Base-by-base conservation (phyloP, 148 eudicot species). In the Beta vulgaris region DNA sequence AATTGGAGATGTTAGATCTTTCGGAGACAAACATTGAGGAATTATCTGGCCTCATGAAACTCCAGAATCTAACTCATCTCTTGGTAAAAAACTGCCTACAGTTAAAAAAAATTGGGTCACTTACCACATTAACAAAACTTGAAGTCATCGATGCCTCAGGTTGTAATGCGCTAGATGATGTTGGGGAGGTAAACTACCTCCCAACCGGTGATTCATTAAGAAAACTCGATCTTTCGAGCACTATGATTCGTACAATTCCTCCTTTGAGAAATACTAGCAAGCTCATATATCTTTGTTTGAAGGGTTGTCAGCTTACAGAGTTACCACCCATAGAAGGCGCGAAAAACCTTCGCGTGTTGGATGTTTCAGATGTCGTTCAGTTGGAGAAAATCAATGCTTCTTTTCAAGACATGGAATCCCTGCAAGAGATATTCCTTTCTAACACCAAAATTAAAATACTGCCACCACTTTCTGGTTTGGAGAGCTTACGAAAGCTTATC, bases 211-310 rank as follows among this genome's bases (percentile, higher is more conserved):
- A 35, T 53, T 53, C 46, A 21, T 71, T 71, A 32, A 71, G 9
- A 13, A 71, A 71, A 71, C 29, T 71, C 19, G 74, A 71, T 71
- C 74, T 71, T 34, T 71, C 74, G 16, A 4, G 15, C 13, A 51
- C 74, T 9, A 53, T 9, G 31, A 53, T 71, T 34, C 31, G 7
- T 0, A 36, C 16, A 16, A 3, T 71, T 34, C 74, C 74, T 35
- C 28, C 42, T 2, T 51, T 71, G 31, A 51, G 16, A 32, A 35
- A 71, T 35, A 43, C 62, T 23, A 35, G 44, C 19, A 71, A 53
- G 32, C 46, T 71, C 13, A 7, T 71, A 9, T n/a, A 51, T 12
- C 74, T 71, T 3, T 53, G 6, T 32, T 35, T 51, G 16, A 71
- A 36, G 28, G 18, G 9, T 37, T 71, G 74, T n/a, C 5, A 71